phyloP scores from a whole-genome alignment of 768 basidiomycete species.

The Termitomyces sp. region DNA sequence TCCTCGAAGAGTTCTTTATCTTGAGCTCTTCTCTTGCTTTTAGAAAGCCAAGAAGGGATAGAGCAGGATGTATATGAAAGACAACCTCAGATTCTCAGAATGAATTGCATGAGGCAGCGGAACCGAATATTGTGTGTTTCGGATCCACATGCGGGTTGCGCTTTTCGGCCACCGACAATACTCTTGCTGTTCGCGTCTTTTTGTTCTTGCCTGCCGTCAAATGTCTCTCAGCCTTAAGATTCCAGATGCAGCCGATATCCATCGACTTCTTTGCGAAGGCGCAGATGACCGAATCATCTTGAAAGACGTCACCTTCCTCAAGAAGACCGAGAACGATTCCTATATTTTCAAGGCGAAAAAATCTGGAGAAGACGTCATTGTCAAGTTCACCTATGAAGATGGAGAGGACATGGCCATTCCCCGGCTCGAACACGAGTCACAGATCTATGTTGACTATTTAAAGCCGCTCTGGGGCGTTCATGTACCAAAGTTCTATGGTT shows the following conservation, averaged over 20 bases:
- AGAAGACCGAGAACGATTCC: neutral
- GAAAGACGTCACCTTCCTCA: neutral
- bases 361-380: neutral
- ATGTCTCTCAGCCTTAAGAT: neutral
- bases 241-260: neutral
- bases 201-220: no score
- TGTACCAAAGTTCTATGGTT: no score
- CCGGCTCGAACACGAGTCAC: neutral
- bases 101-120: neutral
- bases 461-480: no score
- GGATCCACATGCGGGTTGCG: neutral
- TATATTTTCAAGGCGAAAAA: neutral
- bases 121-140: neutral
- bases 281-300: neutral
- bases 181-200: no score
- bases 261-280: neutral
- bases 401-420: neutral
- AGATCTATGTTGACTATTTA: neutral
- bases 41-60: neutral
- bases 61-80: neutral
- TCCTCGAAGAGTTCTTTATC: neutral
- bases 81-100: neutral
- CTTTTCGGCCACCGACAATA: no score
- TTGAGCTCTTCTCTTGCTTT: neutral
- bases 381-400: no score